Conservation (phyloP, 1,139 yeast species). For the Pneumocystis carinii region DNA sequence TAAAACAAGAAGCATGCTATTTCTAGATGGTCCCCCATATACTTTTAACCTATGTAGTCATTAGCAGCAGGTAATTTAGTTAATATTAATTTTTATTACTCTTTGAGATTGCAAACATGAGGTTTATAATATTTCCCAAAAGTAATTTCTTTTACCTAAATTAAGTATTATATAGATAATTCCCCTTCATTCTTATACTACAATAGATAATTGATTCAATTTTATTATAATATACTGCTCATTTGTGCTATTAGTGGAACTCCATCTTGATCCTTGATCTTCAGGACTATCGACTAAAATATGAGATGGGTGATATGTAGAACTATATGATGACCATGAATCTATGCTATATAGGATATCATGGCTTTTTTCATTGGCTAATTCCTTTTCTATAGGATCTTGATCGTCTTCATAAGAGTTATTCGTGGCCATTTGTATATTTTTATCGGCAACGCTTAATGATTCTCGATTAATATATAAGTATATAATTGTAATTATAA, state of each 20-base stretch:
- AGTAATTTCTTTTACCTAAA: background rate
- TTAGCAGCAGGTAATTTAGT: background rate
- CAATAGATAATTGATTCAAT: background rate
- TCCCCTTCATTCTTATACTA: background rate
- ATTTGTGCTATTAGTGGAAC: background rate
- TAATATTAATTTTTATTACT: background rate
- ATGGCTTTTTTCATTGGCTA: background rate
- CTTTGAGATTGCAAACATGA: constrained; percentile 1
- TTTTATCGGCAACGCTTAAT: background rate
- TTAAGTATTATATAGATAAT: background rate
- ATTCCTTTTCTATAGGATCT: background rate
- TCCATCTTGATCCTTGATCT: constrained; percentile 1
- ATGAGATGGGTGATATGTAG: background rate
- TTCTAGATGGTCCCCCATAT: background rate
- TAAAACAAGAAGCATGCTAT: background rate
- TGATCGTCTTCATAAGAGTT: background rate
- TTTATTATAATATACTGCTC: background rate
- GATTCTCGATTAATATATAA: background rate
- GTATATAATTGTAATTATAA: background rate
- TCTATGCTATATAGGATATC: background rate
- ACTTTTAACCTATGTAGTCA: background rate
- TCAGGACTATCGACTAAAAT: background rate
- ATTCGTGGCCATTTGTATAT: background rate
- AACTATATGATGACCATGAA: background rate
- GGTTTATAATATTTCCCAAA: background rate